A percentile compares a stretch with the other conserved stretches of the same genome.
These are phyloP conservation scores for Ascochyta rabiei DNA, from an alignment of 2,329 filamentous ascomycete genomes.

Conservation along the genomic window DNA sequence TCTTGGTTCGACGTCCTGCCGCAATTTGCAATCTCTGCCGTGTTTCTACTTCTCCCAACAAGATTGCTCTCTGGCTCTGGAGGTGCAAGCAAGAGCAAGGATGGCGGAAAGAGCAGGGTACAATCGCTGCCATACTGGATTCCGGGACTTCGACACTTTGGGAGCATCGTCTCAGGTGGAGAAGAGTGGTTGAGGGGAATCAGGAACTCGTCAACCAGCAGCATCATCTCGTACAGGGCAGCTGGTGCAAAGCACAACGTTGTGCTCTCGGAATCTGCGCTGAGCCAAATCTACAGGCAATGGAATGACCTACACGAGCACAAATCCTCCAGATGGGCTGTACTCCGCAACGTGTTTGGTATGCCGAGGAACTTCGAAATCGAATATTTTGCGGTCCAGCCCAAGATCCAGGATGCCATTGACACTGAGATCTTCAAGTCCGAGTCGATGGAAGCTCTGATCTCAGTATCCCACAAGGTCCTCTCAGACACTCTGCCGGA, in stretches of 20 bases:
- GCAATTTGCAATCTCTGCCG: slow-evolving; percentile 35
- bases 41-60: slow-evolving; percentile 38
- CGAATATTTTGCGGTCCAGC: slow-evolving; percentile 29
- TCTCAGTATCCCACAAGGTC: slow-evolving; percentile 39
- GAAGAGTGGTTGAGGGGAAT: slow-evolving; percentile 53
- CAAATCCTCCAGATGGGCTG: slow-evolving; percentile 24
- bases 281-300: slow-evolving; percentile 40
- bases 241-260: slow-evolving; percentile 58
- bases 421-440: slow-evolving; percentile 57
- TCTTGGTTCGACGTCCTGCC: slow-evolving; percentile 39
- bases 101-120: slow-evolving; percentile 48
- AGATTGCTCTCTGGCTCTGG: slow-evolving; percentile 35
- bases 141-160: slow-evolving; percentile 62
- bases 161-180: slow-evolving; percentile 56
- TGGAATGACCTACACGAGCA: slow-evolving; percentile 26
- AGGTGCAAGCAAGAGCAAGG: slow-evolving; percentile 19
- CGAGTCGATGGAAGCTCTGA: slow-evolving; percentile 50
- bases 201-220: slow-evolving; percentile 46
- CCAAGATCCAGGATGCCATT: slow-evolving; percentile 40
- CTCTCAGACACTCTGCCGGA: slow-evolving; percentile 56
- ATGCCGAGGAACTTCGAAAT: slow-evolving; percentile 30
- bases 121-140: slow-evolving; percentile 65
- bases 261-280: slow-evolving; percentile 56
- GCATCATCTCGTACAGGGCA: slow-evolving; percentile 57
- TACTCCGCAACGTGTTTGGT: slow-evolving; percentile 39